These are phyloP conservation scores for Beauveria sp. DNA, from an alignment of 2,329 filamentous ascomycete species.

Conservation along the genomic window DNA sequence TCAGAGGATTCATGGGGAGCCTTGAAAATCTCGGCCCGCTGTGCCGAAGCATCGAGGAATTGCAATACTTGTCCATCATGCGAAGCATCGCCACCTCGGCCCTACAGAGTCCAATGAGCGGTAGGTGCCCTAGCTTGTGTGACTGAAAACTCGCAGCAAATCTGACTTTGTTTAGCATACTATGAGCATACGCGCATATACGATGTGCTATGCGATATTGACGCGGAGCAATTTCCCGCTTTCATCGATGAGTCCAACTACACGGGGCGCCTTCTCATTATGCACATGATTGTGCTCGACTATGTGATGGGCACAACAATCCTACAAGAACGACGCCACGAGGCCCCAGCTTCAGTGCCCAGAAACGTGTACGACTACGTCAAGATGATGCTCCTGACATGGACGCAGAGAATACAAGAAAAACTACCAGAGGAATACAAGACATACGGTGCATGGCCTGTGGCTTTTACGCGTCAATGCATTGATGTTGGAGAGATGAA, in stretches of 20 bases:
- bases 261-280: constrained; percentile 5
- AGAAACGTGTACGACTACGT: constrained; percentile 16
- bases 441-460: constrained; percentile 26
- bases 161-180: background rate
- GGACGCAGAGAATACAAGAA: constrained; percentile 28
- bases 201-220: background rate
- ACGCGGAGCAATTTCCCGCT: constrained; percentile 4
- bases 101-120: background rate
- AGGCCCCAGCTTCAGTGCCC: background rate
- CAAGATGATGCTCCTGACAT: constrained; percentile 26
- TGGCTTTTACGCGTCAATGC: constrained; percentile 18
- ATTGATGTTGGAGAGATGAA: constrained; percentile 6
- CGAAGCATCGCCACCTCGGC: constrained; percentile 7
- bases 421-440: constrained; percentile 24
- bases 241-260: constrained; percentile 11
- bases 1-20: constrained; percentile 8
- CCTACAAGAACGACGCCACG: constrained; percentile 1
- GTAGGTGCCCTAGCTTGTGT: background rate
- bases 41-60: constrained; percentile 8
- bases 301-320: constrained; percentile 9
- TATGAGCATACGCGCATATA: constrained; percentile 11
- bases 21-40: constrained; percentile 3
- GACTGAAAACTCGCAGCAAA: too few relatives aligned
- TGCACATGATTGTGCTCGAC: constrained; percentile 12
- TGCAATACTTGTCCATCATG: constrained; percentile 9